phyloP scores from a whole-genome alignment of 2,329 filamentous ascomycete species.

The Pseudogymnoascus sp. region DNA sequence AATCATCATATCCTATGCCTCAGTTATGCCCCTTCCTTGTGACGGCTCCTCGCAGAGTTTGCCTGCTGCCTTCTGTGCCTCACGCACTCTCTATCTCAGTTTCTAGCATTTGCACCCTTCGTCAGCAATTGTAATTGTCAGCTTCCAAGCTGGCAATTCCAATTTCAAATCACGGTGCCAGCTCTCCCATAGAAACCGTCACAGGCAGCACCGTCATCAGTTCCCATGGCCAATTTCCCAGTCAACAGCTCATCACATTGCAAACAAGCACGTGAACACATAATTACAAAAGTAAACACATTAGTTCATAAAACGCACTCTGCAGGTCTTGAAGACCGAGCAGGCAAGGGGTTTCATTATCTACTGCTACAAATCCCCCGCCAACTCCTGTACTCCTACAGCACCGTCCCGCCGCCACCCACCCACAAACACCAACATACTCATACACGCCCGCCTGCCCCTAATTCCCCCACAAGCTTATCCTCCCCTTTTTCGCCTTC shows the following conservation, averaged over 20 bases:
- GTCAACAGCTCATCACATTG: neutral
- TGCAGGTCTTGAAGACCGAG: neutral
- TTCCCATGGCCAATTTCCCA: neutral
- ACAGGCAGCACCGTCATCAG: neutral
- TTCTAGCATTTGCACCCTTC: no score
- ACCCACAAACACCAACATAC: neutral
- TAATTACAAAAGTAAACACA: neutral
- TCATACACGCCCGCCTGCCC: neutral
- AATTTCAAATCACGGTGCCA: neutral
- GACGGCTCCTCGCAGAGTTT: no score
- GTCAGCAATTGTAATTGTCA: neutral
- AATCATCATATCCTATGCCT: no score
- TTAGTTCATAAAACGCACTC: neutral
- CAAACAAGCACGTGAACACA: neutral
- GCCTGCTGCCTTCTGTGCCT: no score
- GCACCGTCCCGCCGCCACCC: neutral
- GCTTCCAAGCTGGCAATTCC: neutral
- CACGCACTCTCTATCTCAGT: no score
- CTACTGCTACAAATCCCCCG: neutral
- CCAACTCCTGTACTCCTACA: neutral
- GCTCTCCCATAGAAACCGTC: neutral
- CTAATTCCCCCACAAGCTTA: constrained; percentile 12
- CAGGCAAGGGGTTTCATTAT: neutral
- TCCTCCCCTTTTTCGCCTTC: constrained; percentile 32
- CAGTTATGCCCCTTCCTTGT: no score